phyloP scores from a whole-genome alignment of 257 asterid genomes.

The Rauvolfia tetraphylla region DNA sequence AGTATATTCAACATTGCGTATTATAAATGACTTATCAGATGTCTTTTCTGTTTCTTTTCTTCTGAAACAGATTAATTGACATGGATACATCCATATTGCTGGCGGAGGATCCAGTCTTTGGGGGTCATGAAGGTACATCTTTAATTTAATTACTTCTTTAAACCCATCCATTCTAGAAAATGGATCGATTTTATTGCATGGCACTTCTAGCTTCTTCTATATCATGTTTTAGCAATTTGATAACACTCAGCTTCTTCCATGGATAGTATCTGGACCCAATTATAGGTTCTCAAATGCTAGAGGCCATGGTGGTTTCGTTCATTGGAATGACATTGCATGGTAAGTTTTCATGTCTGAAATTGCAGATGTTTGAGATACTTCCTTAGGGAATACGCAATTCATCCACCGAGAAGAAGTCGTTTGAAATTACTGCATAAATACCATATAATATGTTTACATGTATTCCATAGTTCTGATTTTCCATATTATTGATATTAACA shows the following conservation, averaged over 20 bases:
- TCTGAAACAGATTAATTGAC: slow-evolving; percentile 59
- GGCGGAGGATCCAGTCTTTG: too few relatives aligned
- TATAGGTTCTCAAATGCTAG: slow-evolving; percentile 78
- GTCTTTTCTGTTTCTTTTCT: neutral
- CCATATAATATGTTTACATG: neutral
- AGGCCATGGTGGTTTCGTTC: slow-evolving; percentile 90
- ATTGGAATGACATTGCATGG: slow-evolving; percentile 70
- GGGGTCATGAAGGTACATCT: too few relatives aligned
- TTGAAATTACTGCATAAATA: neutral
- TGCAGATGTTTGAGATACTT: neutral
- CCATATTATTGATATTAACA: neutral
- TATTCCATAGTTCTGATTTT: neutral
- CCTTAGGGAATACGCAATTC: neutral
- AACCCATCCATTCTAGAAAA: neutral
- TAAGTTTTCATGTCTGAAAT: too few relatives aligned
- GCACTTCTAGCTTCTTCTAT: neutral
- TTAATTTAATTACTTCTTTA: too few relatives aligned
- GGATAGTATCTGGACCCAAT: slow-evolving; percentile 67
- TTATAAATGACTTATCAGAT: neutral
- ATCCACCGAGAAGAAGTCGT: neutral
- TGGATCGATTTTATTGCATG: neutral
- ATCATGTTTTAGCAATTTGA: slow-evolving; percentile 9
- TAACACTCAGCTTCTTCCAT: slow-evolving; percentile 13
- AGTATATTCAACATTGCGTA: too few relatives aligned
- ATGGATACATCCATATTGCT: slow-evolving; percentile 73